These are phyloP conservation scores for Lepidopterella palustris DNA, from an alignment of 495 filamentous ascomycete genomes.

Conservation along the genomic window DNA sequence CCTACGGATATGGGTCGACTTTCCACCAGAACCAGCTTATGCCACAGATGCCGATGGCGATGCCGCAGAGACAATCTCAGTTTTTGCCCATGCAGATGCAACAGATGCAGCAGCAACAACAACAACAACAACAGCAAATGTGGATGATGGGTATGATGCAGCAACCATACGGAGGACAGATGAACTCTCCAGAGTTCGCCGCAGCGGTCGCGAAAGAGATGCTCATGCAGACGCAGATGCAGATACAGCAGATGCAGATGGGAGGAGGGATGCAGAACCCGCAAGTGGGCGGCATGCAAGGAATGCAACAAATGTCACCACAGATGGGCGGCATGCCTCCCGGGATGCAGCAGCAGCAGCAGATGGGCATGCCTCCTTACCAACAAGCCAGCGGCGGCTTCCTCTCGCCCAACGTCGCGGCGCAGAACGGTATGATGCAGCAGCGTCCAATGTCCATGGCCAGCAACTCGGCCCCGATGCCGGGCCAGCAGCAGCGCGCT, in stretches of 20 bases:
- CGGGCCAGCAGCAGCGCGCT: background rate
- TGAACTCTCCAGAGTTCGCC: background rate
- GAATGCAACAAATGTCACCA: too few species aligned
- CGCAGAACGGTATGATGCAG: background rate
- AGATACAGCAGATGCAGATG: conserved; percentile 1
- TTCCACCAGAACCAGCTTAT: background rate
- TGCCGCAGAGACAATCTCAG: conserved; percentile 6
- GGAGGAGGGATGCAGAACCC: too few species aligned
- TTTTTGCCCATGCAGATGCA: conserved; percentile 17
- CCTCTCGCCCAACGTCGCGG: background rate
- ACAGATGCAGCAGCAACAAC: conserved; percentile 18
- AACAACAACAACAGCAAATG: conserved; percentile 5
- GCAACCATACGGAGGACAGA: background rate
- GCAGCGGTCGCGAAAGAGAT: background rate
- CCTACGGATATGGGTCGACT: background rate
- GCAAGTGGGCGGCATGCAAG: background rate
- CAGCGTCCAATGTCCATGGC: conserved; percentile 24
- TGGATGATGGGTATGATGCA: conserved; percentile 4
- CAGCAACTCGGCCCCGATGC: background rate
- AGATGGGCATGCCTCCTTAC: background rate
- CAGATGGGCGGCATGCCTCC: too few species aligned
- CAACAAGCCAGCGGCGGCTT: background rate
- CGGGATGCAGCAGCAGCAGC: background rate
- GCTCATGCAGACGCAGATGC: background rate
- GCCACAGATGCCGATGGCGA: conserved; percentile 2